Evolutionary conservation across 805 yeast species (phyloP), one percentile per base, ranked within the genome.

Genomic region (Yarrowia porcina): DNA sequence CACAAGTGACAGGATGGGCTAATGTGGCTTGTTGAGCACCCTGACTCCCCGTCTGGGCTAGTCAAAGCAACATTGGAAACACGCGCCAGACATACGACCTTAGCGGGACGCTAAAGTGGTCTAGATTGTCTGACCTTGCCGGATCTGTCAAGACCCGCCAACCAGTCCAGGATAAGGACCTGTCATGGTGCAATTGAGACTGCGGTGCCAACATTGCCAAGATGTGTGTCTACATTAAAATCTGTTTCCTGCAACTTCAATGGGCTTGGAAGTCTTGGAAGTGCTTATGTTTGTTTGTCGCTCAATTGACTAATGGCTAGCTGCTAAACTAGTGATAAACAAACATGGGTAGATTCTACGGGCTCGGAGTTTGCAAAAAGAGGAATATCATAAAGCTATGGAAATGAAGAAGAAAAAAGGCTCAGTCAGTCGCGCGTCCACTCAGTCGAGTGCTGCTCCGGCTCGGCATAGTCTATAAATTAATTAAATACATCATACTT

Each of bases 401-500:
- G 36, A 45, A 35, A 44, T 27, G 50, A 30, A 13, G 50, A 32
- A n/a, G n/a, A n/a, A n/a, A n/a, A 27, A 44, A 45, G 52, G 52
- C 52, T 30, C 25, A n/a, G 52, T 45, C 52, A 45, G 52, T 45
- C 27, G 52, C 27, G 52, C 52, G 8, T 36, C 13, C 52, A 20
- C 52, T 59, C 33, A 18, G 10, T 15, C 41, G 23, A 45, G 36
- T 45, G 52, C 36, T 45, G 52, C 52, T 45, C 35, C 52, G 25
- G 52, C 52, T 45, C 52, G 52, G 36, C 52, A 45, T 18, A 45
- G 39, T 49, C 56, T 49, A 49, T 49, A 49, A 49, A 49, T 49
- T 49, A 49, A 49, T 49, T 49, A 49, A 49, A 49, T 49, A 49
- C 56, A 15, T 15, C 39, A 32, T 32, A 49, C 61, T 56, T 56